These are phyloP conservation scores for Tolypocladium ovalisporum DNA, from an alignment of 2,329 filamentous ascomycete species.

Conservation along the genomic window DNA sequence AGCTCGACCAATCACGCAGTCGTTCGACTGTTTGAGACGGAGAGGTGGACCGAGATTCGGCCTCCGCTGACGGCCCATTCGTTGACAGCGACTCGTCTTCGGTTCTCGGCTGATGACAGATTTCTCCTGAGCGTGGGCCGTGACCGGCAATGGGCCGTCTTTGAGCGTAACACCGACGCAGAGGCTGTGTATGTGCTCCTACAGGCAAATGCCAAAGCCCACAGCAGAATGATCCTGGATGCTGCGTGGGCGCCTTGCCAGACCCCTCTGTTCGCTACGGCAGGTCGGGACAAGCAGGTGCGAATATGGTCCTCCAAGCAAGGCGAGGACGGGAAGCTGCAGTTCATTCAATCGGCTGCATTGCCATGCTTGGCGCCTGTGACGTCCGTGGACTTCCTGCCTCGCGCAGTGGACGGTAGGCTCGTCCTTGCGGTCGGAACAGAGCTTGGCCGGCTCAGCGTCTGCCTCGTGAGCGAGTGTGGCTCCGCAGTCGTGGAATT, in stretches of 20 bases:
- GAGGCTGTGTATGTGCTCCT: constrained; percentile 41
- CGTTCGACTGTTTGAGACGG: constrained; percentile 81
- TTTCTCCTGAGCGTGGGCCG: constrained; percentile 80
- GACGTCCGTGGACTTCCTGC: constrained; percentile 60
- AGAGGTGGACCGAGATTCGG: constrained; percentile 75
- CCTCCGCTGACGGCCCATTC: constrained; percentile 78
- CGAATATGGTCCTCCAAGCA: constrained; percentile 50
- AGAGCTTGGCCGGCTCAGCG: constrained; percentile 38
- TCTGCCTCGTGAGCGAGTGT: constrained; percentile 29
- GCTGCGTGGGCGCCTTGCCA: constrained; percentile 65
- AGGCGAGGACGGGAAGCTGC: constrained; percentile 17
- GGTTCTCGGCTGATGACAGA: constrained; percentile 65
- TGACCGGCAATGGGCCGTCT: constrained; percentile 86
- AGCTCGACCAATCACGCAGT: constrained; percentile 91
- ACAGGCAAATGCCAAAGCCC: constrained; percentile 68
- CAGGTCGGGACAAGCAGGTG: constrained; percentile 78
- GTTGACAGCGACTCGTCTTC: constrained; percentile 72
- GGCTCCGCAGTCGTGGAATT: constrained; percentile 26
- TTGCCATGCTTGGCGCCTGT: constrained; percentile 49
- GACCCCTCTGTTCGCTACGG: constrained; percentile 63
- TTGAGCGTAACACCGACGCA: constrained; percentile 37
- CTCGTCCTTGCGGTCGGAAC: constrained; percentile 45
- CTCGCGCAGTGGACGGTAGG: constrained; percentile 16
- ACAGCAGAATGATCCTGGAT: constrained; percentile 86
- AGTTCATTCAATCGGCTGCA: constrained; percentile 41